phyloP scores from a whole-genome alignment of 352 stramenopile genomes.

The Pythium oligandrum region DNA sequence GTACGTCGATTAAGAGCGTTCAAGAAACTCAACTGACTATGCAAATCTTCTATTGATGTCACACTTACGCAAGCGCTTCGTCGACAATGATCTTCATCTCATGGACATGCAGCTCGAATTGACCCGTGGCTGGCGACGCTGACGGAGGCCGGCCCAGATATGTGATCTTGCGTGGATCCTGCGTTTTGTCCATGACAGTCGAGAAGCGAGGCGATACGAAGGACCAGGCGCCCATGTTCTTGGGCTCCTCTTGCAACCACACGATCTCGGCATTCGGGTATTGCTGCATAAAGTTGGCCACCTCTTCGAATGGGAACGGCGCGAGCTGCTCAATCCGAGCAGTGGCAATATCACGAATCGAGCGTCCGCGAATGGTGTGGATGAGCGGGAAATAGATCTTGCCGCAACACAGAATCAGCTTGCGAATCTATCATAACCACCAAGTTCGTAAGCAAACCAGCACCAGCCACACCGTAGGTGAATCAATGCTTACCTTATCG shows the following conservation, averaged over 20 bases:
- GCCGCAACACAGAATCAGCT: conserved; percentile 74
- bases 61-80: conserved; percentile 47
- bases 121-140: conserved; percentile 95
- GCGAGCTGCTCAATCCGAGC: conserved; percentile 84
- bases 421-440: conserved; percentile 43
- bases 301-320: conserved; percentile 97
- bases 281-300: conserved; percentile 83
- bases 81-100: conserved; percentile 94
- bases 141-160: conserved; percentile 95
- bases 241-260: conserved; percentile 97
- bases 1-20: conserved; percentile 18
- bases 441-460: background rate
- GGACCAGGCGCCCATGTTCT: conserved; percentile 98
- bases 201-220: conserved; percentile 92
- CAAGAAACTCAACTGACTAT: background rate
- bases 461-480: too few relatives aligned
- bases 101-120: conserved; percentile 91
- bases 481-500: conserved; percentile 35
- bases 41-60: too few relatives aligned
- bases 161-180: conserved; percentile 42
- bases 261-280: conserved; percentile 96
- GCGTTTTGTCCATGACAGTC: conserved; percentile 89
- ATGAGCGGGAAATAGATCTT: conserved; percentile 84
- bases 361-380: conserved; percentile 51
- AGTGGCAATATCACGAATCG: conserved; percentile 59